Evolutionary conservation across 768 basidiomycete genomes (phyloP), one percentile per base, ranked within the genome.

Genomic region (Phallus indusiatus): DNA sequence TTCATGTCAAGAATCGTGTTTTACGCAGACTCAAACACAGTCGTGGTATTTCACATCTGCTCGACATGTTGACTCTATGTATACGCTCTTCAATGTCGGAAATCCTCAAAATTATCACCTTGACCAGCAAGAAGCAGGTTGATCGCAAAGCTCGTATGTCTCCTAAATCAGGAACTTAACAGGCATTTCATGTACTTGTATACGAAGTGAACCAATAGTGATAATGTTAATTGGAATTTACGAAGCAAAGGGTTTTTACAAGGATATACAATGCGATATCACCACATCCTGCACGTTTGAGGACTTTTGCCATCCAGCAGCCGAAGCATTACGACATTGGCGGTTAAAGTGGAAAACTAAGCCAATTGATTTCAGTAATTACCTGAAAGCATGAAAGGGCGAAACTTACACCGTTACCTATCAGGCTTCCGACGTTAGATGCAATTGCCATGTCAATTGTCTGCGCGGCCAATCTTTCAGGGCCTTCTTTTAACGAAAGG

Each of bases 361-460:
- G 36, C 50, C n/a, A 59, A 36, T 57, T 34, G 12, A 16, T 37
- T 46, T 7, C 33, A 49, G 22, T 21, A 12, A 5, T n/a, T 42
- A 42, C 12, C 42, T 14, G 50, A 20, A 42, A 21, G 33, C 1
- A 59, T 34, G 34, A 1, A 52, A 33, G 14, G 20, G n/a, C 35
- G 16, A 36, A 37, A 72, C 83, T 63, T 65, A 84, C 85, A 59
- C 85, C 86, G 65, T 88, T 88, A 8, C 86, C 86, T 47, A 88
- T 71, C 61, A 88, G 81, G 59, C 81, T 74, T 63, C 84, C 79
- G 0, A 85, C 84, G 54, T 81, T 70, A 65, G 81, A 74, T 12
- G 77, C 85, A 47, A 87, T 77, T 62, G 83, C 73, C 85, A 87
- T 86, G 68, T 88, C 86, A 64, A 84, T 68, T 3, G 81, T 77